A percentile compares a stretch with the other conserved stretches of the same genome.
phyloP scores from a whole-genome alignment of 495 filamentous ascomycete species.

The Aspergillus sclerotioniger region DNA sequence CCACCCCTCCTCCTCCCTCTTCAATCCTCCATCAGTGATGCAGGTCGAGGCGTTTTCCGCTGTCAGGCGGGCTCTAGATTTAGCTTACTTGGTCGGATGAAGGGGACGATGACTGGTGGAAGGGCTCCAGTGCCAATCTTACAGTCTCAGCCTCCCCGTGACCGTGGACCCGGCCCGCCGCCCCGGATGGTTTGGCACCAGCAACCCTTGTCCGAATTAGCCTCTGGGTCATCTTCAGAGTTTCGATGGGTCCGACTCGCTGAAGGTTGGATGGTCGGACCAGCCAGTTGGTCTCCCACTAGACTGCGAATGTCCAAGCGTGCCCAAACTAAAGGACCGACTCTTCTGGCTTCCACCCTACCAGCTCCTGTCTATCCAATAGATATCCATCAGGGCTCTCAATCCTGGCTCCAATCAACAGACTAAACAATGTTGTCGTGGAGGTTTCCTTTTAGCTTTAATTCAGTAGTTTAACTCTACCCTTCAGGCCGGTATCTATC shows the following conservation, averaged over 20 bases:
- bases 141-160: constrained; percentile 6
- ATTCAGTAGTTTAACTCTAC: constrained; percentile 1
- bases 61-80: constrained; percentile 4
- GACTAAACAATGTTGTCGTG: neutral
- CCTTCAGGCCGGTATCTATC: neutral
- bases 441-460: constrained; percentile 12
- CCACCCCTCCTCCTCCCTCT: neutral
- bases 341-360: too few relatives aligned
- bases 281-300: too few relatives aligned
- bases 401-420: too few relatives aligned
- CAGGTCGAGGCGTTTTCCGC: constrained; percentile 5
- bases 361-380: too few relatives aligned
- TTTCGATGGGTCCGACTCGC: too few relatives aligned
- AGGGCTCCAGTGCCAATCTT: neutral
- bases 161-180: constrained; percentile 15
- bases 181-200: constrained; percentile 12
- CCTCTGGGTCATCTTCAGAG: constrained; percentile 1
- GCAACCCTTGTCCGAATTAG: neutral
- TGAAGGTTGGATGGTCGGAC: too few relatives aligned
- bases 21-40: constrained; percentile 2
- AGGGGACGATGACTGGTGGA: too few relatives aligned
- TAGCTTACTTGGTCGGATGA: neutral
- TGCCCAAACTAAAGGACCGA: too few relatives aligned
- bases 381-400: too few relatives aligned
- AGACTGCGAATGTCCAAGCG: too few relatives aligned